Evolutionary conservation across 2,329 filamentous ascomycete genomes (phyloP), one percentile per base, ranked within the genome.

Genomic region (Xylariaceae sp.): DNA sequence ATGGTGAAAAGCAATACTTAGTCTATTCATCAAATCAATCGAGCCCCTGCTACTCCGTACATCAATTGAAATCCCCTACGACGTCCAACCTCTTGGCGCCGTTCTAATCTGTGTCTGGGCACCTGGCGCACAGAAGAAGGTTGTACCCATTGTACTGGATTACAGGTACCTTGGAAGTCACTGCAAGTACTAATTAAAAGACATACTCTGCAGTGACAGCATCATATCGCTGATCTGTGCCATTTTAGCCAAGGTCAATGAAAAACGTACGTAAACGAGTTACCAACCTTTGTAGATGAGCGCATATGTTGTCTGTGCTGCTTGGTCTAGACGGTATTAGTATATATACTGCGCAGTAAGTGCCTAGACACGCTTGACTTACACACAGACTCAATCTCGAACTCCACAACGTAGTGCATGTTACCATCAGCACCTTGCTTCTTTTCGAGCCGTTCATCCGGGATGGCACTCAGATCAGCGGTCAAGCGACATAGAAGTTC

Each of bases 141-240:
- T 27, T 27, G 22, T 27, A 27, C 22, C 22, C 4, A 27, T 27
- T 27, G 22, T 27, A 27, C 22, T 27, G 22, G 22, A 27, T 27
- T 27, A 27, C 22, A n/a, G n/a, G n/a, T n/a, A n/a, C n/a, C n/a
- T n/a, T n/a, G n/a, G n/a, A n/a, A n/a, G 22, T 7, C 22, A 27
- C 7, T 27, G 22, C 4, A 10, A 36, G 5, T 15, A 4, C 33
- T 15, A 7, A 27, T 5, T 14, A 6, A 15, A 51, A 74, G 44
- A 72, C 71, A 48, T 73, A 75, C 49, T 74, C 72, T 31, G 70
- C 69, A 17, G 66, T 70, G 22, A 75, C 69, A 1, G 70, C 68
- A 44, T 68, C 65, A 52, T 73, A 73, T 48, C 71, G 61, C 45
- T 68, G 63, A 45, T 64, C 69, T 72, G 38, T 10, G 40, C 22